Evolutionary conservation across 2,329 filamentous ascomycete genomes (phyloP), one percentile per base, ranked within the genome.

Genomic region (Fusarium sp.): DNA sequence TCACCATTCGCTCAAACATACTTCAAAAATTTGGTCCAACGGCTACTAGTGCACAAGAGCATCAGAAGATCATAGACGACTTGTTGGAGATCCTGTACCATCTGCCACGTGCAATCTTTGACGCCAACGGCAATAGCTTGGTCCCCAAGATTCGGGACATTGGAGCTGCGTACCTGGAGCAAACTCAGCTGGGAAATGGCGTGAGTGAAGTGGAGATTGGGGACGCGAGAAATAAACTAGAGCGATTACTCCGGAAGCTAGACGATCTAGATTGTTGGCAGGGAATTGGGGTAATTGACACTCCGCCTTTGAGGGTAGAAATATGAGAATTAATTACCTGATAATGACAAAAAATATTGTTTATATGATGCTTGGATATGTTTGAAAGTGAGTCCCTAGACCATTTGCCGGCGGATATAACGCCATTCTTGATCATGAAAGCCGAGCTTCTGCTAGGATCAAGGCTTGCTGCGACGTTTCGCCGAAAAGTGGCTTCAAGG

Each of bases 61-160:
- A 79, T 42, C 75, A 77, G 20, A 72, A 65, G 14, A 77, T 80
- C 18, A 72, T 80, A 1, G 78, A 79, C 9, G 78, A 80, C 55
- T 50, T 81, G 4, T 58, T 81, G 3, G 79, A 80, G 49, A 78
- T 80, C 1, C 43, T 81, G 1, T 75, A 78, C 31, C 78, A 79
- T 24, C 73, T 80, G 13, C 77, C 78, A 13, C 68, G 71, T 7
- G 70, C 76, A 7, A 75, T 78, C 0, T 74, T 80, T 14, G 75
- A 80, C 56, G 76, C 77, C 7, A 79, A 79, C 50, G 78, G 78
- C 1, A 71, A 71, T 17, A 77, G 75, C 38, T 42, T 79, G 0
- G 74, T 80, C n/a, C 75, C 78, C n/a, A 81, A 81, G 63, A 74
- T 80, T 26, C 69, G 79, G 20, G 79, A 80, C 49, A 77, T 80